Percentiles rank a stretch among this genome's conserved stretches.
phyloP scores from a whole-genome alignment of 1,284 basidiomycete genomes.

The Apiotrichum porosum region DNA sequence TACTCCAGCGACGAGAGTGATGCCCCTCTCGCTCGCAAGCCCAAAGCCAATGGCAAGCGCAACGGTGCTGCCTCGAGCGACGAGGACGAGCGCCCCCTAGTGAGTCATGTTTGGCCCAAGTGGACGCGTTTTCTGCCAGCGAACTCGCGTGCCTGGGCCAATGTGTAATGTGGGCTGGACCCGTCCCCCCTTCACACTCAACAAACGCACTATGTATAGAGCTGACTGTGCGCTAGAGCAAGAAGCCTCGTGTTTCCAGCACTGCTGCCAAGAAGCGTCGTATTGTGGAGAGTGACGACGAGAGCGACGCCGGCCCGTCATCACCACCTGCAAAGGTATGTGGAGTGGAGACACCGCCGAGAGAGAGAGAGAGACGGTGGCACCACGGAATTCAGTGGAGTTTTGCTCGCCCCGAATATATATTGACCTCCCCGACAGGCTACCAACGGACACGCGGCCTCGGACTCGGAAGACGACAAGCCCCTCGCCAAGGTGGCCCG shows the following conservation, averaged over 20 bases:
- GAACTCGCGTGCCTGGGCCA: background rate
- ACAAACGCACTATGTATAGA: background rate
- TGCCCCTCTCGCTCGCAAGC: conserved; percentile 9
- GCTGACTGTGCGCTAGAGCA: conserved; percentile 13
- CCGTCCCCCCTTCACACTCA: background rate
- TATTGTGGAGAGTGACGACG: conserved; percentile 35
- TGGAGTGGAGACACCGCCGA: no score
- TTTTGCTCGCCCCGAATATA: no score
- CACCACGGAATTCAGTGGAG: background rate
- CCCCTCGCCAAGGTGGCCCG: conserved; percentile 59
- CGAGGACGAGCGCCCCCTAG: conserved; percentile 46
- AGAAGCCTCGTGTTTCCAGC: conserved; percentile 21
- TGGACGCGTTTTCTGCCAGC: background rate
- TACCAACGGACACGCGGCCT: conserved; percentile 10
- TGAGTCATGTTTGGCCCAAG: conserved; percentile 19
- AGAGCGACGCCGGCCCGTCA: conserved; percentile 1
- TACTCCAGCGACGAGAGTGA: conserved; percentile 11
- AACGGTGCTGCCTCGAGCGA: conserved; percentile 17
- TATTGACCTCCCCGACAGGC: background rate
- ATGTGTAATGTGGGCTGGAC: no score
- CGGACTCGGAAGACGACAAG: conserved; percentile 56
- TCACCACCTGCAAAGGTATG: no score
- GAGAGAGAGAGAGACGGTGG: no score
- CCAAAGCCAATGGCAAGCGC: conserved; percentile 31
- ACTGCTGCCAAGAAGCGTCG: conserved; percentile 32